Evolutionary conservation across 139 green algal genomes (phyloP).

Genomic region (Haematococcus sp.): DNA sequence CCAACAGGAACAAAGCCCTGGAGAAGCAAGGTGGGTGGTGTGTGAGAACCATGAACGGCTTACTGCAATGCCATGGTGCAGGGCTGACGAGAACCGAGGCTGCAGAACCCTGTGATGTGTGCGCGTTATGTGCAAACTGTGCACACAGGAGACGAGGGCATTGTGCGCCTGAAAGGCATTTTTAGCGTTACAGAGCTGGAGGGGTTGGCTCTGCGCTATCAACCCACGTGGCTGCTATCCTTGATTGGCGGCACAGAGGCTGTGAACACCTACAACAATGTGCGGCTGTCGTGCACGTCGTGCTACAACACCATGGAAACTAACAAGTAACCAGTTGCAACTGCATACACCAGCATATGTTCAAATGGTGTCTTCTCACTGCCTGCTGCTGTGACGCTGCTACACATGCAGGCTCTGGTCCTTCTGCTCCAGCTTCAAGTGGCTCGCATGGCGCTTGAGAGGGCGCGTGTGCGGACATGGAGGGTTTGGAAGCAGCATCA

Average conservation of each 20-base stretch:
- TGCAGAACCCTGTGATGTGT: too few species aligned
- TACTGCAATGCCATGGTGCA: too few species aligned
- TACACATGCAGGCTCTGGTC: slow-evolving; percentile 16
- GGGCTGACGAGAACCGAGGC: too few species aligned
- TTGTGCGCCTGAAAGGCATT: neutral
- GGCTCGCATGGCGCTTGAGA: slow-evolving; percentile 16
- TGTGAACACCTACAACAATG: slow-evolving; percentile 18
- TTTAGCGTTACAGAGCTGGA: slow-evolving; percentile 23
- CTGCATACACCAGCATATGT: neutral
- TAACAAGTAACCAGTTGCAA: too few species aligned
- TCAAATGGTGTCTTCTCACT: neutral
- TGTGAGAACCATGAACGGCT: too few species aligned
- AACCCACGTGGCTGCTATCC: slow-evolving; percentile 25
- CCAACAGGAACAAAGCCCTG: neutral
- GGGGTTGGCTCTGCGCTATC: slow-evolving; percentile 17
- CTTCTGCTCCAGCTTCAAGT: slow-evolving; percentile 26
- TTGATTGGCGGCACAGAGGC: slow-evolving; percentile 13
- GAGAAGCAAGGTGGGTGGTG: too few species aligned
- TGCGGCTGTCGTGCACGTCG: neutral
- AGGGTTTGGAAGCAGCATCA: slow-evolving; percentile 1
- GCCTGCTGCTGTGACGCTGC: neutral
- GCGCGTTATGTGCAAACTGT: too few species aligned
- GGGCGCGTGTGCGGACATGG: slow-evolving; percentile 10
- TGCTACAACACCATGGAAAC: too few species aligned
- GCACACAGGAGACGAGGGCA: neutral